Percentiles rank a stretch among this genome's conserved stretches.
These are phyloP conservation scores for Magnaporthiopsis poae DNA, from an alignment of 2,329 filamentous ascomycete genomes.

Conservation along the genomic window DNA sequence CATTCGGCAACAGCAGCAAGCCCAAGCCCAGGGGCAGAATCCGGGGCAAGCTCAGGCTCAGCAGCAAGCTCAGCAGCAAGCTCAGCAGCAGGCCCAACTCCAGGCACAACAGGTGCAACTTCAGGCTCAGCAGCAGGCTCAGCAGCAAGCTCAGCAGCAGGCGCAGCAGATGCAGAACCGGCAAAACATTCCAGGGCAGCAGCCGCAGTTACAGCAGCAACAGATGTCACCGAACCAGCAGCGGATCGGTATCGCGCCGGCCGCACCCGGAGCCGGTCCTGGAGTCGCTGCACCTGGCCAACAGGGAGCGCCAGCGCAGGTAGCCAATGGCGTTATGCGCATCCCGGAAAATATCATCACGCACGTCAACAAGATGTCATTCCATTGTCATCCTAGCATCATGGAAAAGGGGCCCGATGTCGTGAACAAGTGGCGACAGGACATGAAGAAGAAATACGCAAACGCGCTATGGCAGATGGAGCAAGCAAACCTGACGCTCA, in stretches of 20 bases:
- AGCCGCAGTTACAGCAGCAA: slow-evolving; percentile 10
- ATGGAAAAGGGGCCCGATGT: slow-evolving; percentile 34
- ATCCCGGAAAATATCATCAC: slow-evolving; percentile 35
- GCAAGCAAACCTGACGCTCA: slow-evolving; percentile 29
- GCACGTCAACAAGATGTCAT: slow-evolving; percentile 39
- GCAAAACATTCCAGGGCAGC: slow-evolving; percentile 10
- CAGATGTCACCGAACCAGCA: slow-evolving; percentile 11
- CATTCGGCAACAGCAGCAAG: slow-evolving; percentile 8
- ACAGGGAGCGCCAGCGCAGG: slow-evolving; percentile 9
- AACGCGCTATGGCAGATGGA: slow-evolving; percentile 43
- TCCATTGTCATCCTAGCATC: slow-evolving; percentile 32
- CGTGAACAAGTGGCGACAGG: slow-evolving; percentile 36
- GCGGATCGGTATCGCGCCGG: background rate
- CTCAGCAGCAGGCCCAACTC: slow-evolving; percentile 13
- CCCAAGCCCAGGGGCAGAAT: slow-evolving; percentile 16
- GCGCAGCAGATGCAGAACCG: slow-evolving; percentile 13
- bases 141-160: slow-evolving; percentile 14
- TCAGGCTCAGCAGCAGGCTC: slow-evolving; percentile 13
- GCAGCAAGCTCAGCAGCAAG: slow-evolving; percentile 14
- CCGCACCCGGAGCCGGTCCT: slow-evolving; percentile 10
- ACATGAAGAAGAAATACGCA: slow-evolving; percentile 37
- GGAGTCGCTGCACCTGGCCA: slow-evolving; percentile 11
- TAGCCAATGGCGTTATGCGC: slow-evolving; percentile 5
- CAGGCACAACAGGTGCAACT: slow-evolving; percentile 11
- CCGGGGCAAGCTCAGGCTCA: slow-evolving; percentile 18